phyloP scores from a whole-genome alignment of 257 asterid species.

The Penstemon davidsonii region DNA sequence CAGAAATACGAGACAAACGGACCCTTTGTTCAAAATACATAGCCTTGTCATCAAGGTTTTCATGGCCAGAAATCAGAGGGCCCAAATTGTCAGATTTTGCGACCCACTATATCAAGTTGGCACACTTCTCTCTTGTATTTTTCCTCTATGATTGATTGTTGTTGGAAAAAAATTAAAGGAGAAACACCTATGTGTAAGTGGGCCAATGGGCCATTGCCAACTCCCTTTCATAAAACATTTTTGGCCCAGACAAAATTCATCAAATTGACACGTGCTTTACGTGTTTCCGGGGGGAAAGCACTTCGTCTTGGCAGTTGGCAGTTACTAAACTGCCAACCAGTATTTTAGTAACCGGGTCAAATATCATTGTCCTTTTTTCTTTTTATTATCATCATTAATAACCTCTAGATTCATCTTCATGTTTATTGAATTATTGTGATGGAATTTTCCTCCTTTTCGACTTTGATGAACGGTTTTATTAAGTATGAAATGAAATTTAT shows the following conservation, averaged over 20 bases:
- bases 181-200: not conserved
- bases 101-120: too few relatives aligned
- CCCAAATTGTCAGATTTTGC: not conserved
- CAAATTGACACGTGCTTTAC: constrained; percentile 29
- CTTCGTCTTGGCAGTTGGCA: constrained; percentile 15
- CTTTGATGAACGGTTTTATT: too few relatives aligned
- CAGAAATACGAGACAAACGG: too few relatives aligned
- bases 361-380: not conserved
- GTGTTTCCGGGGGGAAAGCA: constrained; percentile 36
- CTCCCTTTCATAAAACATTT: not conserved
- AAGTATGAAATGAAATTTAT: too few relatives aligned
- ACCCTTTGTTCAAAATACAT: too few relatives aligned
- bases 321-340: constrained; percentile 29
- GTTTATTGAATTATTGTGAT: too few relatives aligned
- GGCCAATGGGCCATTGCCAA: constrained; percentile 12
- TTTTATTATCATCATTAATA: too few relatives aligned
- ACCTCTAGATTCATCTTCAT: too few relatives aligned
- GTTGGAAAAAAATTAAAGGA: too few relatives aligned
- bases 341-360: not conserved
- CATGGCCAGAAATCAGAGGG: not conserved
- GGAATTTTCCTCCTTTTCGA: too few relatives aligned
- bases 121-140: not conserved
- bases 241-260: not conserved
- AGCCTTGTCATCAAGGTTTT: not conserved
- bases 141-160: not conserved